Evolutionary conservation across 352 stramenopile genomes (phyloP), one percentile per base, ranked within the genome.

Genomic region (Phytophthora citrophthora): DNA sequence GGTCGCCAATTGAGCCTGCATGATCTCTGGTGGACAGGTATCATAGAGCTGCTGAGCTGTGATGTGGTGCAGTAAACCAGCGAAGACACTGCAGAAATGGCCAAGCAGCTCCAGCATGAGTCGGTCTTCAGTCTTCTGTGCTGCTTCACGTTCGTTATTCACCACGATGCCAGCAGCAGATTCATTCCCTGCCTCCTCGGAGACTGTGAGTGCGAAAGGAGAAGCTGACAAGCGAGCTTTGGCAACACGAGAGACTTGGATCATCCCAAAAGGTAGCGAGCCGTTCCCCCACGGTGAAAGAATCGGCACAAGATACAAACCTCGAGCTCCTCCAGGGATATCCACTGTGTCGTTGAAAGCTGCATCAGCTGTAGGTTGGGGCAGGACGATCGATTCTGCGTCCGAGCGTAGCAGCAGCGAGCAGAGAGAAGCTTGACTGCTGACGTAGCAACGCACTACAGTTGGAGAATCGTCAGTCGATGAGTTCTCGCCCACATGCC

Each of bases 311-410:
- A 94, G 59, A 43, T 91, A 91, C 46, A 92, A 47, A 0, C 82
- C 85, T 38, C 77, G 63, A 23, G 79, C 77, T 0, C 81, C 81
- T 2, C 82, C 81, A 18, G 69, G 65, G 23, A 91, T 74, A 47
- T 93, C 85, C 3, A 90, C 80, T 0, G 80, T 90, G 47, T 91
- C 82, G 34, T 93, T 93, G 63, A 86, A 93, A 3, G 58, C 73
- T 18, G 81, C 64, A 48, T 91, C 70, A 0, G 75, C 73, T 8
- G 74, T 66, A 3, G 83, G 81, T 26, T 90, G 74, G 0, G 72
- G 32, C 12, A 91, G 31, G 3, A 82, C 55, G 5, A 83, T 52
- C 9, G 60, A 6, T n/a, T 41, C 52, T 23, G 65, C 39, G 18
- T 73, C 60, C 12, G 18, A 38, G 31, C 31, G 59, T 43, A 73